phyloP scores from a whole-genome alignment of 176 grass and related monocot genomes.

The Oryza glaberrima region DNA sequence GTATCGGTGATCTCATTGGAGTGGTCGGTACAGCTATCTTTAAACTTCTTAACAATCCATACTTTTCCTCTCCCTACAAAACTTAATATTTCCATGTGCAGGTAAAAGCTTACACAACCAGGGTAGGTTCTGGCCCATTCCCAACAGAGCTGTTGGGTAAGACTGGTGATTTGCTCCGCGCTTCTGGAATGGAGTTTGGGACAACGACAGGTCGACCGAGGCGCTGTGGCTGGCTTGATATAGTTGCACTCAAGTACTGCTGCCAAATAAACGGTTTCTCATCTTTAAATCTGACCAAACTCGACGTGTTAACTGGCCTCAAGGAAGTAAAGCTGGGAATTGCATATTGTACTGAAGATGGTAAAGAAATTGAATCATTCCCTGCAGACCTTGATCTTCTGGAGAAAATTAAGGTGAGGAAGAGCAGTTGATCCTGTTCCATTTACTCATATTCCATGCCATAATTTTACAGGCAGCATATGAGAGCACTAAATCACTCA shows the following conservation, averaged over 20 bases:
- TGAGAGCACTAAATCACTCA: neutral
- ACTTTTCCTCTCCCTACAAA: neutral
- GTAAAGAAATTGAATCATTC: slow-evolving; percentile 59
- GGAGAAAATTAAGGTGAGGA: slow-evolving; percentile 66
- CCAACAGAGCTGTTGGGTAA: slow-evolving; percentile 84
- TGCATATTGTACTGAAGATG: slow-evolving; percentile 52
- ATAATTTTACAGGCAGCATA: neutral
- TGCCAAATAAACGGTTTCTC: slow-evolving; percentile 95
- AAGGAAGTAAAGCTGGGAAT: slow-evolving; percentile 77
- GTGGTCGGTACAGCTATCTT: slow-evolving; percentile 55
- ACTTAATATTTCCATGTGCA: slow-evolving; percentile 18
- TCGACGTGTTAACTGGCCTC: slow-evolving; percentile 79
- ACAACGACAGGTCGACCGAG: slow-evolving; percentile 86
- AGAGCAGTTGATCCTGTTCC: neutral
- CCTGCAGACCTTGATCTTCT: slow-evolving; percentile 66
- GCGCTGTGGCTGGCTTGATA: slow-evolving; percentile 93
- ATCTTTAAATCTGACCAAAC: slow-evolving; percentile 87
- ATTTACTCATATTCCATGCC: neutral
- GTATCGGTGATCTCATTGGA: slow-evolving; percentile 81
- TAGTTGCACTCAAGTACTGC: slow-evolving; percentile 79
- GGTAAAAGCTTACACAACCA: slow-evolving; percentile 97
- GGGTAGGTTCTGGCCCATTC: slow-evolving; percentile 91
- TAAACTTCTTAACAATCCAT: slow-evolving; percentile 19
- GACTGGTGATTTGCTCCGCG: slow-evolving; percentile 64
- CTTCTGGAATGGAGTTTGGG: slow-evolving; percentile 89